phyloP scores from a whole-genome alignment of 176 grass and related monocot species.

The Oryza australiensis region DNA sequence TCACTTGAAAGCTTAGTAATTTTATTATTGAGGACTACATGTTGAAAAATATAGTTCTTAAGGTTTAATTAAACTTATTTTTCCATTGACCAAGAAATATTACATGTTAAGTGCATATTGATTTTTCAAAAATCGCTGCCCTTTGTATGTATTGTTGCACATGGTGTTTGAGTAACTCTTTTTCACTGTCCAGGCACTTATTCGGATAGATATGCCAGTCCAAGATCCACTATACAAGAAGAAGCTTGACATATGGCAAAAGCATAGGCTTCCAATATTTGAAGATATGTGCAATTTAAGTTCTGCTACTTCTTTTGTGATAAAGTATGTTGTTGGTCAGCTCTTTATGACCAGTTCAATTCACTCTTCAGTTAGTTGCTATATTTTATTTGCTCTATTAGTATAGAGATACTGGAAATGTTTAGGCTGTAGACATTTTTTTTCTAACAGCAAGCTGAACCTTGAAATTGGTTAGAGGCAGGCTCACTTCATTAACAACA shows the following conservation, averaged over 20 bases:
- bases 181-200: conserved; percentile 48
- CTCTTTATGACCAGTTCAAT: neutral
- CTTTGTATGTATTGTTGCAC: conserved; percentile 17
- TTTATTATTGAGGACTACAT: neutral
- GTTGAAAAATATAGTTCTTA: neutral
- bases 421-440: neutral
- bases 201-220: conserved; percentile 51
- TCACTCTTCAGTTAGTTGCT: conserved; percentile 16
- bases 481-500: too few species aligned
- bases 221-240: conserved; percentile 53
- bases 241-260: conserved; percentile 57
- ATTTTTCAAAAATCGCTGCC: neutral
- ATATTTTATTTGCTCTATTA: neutral
- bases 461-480: too few species aligned
- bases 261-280: conserved; percentile 46
- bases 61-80: conserved; percentile 9
- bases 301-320: conserved; percentile 35
- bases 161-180: neutral
- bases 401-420: neutral
- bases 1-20: neutral
- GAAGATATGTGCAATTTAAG: conserved; percentile 24
- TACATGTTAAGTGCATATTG: conserved; percentile 3
- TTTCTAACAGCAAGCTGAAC: neutral
- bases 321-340: conserved; percentile 61
- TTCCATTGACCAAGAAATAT: conserved; percentile 18